Base-by-base conservation (phyloP, 495 filamentous ascomycete species). In the Gamarada debralockiae region DNA sequence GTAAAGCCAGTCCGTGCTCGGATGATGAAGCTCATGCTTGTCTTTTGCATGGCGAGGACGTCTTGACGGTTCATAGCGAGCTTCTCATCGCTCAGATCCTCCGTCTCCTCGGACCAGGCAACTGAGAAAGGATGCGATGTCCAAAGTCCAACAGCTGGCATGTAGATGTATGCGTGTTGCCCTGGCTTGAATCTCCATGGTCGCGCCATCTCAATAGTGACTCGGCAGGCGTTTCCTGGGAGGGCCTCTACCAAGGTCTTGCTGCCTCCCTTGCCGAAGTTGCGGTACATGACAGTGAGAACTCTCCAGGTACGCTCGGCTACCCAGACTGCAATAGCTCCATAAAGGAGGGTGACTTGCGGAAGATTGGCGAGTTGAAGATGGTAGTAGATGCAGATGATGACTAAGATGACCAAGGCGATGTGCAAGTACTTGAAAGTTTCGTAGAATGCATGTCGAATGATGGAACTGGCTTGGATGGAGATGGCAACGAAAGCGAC, bases 361-460 rank as follows among this genome's bases (percentile, higher is more conserved):
- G 78, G 75, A 1, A 90, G 71, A 4, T 70, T 57, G 53, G 79
- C 80, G 9, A 85, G 57, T n/a, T 78, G 62, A 17, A 91, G 68
- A 61, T 95, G 90, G 50, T 82, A 68, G 62, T 79, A 90, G 37
- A 95, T 67, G 23, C 83, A 85, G 41, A 84, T 63, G 57, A 92
- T 73, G 3, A 83, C 74, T 17, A 83, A 48, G 36, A 83, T 67
- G 25, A 83, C 86, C 21, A 82, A 77, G 6, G 80, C 62, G 50
- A 93, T 90, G 64, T 96, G 90, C 18, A 90, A 58, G 49, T 88
- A 69, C 53, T 95, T 80, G 73, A 96, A 96, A 0, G 77, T 84
- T 66, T 95, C 90, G 65, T 95, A 96, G 64, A 86, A 92, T n/a
- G 89, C 88, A 67, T 95, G 90, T 31, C 90, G 79, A 46, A 95